A percentile compares a stretch with the other conserved stretches of the same genome.
phyloP scores from a whole-genome alignment of 1,284 basidiomycete genomes.

The Microbotryum scabiosae region DNA sequence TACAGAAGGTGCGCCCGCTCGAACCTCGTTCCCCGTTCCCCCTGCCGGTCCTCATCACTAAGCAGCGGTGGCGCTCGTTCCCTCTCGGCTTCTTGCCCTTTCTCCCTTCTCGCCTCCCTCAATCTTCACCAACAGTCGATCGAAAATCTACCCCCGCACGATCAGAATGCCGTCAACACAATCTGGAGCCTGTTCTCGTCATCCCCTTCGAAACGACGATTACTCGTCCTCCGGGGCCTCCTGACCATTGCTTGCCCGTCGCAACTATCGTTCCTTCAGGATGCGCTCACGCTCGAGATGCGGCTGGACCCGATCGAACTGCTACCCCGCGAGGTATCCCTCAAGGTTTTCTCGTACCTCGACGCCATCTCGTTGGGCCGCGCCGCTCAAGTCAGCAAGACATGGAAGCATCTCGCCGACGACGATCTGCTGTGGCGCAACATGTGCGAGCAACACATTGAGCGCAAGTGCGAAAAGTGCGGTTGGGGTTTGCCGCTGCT shows the following conservation, averaged over 20 bases:
- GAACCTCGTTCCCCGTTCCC: background rate
- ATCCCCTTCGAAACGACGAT: conserved; percentile 79
- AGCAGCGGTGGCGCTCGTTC: background rate
- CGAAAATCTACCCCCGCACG: conserved; percentile 79
- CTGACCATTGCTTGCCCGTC: conserved; percentile 99
- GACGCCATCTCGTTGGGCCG: conserved; percentile 93
- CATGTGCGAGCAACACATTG: conserved; percentile 98
- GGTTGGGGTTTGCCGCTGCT: conserved; percentile 94
- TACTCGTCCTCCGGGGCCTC: conserved; percentile 89
- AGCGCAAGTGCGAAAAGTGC: conserved; percentile 92
- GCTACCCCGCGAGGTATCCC: conserved; percentile 80
- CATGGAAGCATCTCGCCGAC: conserved; percentile 84
- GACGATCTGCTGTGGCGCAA: conserved; percentile 92
- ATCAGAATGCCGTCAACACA: conserved; percentile 80
- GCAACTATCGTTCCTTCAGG: conserved; percentile 91
- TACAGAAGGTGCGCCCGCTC: conserved; percentile 67
- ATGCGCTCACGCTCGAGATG: conserved; percentile 82
- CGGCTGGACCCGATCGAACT: conserved; percentile 90
- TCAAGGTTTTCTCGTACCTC: conserved; percentile 84
- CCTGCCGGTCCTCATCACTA: background rate
- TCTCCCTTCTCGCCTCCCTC: conserved; percentile 1
- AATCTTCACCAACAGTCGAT: conserved; percentile 57
- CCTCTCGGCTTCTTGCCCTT: background rate
- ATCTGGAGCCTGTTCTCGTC: conserved; percentile 97
- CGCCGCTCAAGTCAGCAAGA: conserved; percentile 82